Percentiles rank a stretch among this genome's conserved stretches.
Conservation (phyloP, 306 rosid genomes). For the Rubus idaeus region DNA sequence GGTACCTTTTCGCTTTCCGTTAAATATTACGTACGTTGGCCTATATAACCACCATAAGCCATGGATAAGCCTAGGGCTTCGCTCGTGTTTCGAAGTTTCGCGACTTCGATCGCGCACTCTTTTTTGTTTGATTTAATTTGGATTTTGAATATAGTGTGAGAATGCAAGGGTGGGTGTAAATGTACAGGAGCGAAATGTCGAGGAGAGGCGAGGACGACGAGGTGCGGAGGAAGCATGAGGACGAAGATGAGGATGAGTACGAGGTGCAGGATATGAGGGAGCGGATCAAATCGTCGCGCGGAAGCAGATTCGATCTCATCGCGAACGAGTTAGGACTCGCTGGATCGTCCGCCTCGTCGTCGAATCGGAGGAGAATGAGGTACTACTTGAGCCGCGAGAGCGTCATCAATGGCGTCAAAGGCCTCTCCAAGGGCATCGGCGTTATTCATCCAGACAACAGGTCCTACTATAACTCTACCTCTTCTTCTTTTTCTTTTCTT, state of each 20-base stretch:
- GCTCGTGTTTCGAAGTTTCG: no score
- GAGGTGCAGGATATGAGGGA: constrained; percentile 57
- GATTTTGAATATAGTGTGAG: no score
- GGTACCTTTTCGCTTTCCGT: neutral
- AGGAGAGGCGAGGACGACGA: constrained; percentile 6
- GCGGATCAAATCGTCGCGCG: constrained; percentile 63
- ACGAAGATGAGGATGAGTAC: constrained; percentile 27
- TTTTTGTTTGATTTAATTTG: no score
- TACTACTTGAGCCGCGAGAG: constrained; percentile 46
- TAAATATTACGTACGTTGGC: no score
- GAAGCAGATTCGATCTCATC: constrained; percentile 67
- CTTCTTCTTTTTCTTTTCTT: neutral
- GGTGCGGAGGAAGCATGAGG: neutral
- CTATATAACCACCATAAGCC: no score
- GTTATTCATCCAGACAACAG: constrained; percentile 68
- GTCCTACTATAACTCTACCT: constrained; percentile 24
- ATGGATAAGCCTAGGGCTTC: no score
- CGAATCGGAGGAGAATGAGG: constrained; percentile 24
- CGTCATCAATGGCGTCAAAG: constrained; percentile 50
- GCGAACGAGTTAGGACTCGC: constrained; percentile 50
- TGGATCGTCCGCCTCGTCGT: neutral
- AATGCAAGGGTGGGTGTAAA: no score
- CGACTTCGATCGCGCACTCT: no score
- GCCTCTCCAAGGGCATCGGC: constrained; percentile 34
- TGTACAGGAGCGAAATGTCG: neutral